A percentile compares a stretch with the other conserved stretches of the same genome.
These are phyloP conservation scores for Blastobotrys ciferrii DNA, from an alignment of 1,139 yeast species.

Conservation along the genomic window DNA sequence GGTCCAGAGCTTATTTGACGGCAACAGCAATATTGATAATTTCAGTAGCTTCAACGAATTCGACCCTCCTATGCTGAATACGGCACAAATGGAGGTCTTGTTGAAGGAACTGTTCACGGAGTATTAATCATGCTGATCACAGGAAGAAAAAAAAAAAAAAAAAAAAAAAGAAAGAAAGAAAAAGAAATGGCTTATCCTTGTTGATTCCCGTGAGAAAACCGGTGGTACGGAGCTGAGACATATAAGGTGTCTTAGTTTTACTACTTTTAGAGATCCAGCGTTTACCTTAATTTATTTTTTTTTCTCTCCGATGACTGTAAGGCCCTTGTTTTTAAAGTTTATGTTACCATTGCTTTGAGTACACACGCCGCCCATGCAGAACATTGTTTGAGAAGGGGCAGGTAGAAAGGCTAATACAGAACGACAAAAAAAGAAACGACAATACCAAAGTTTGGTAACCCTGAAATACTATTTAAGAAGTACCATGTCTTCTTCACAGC, in stretches of 20 bases:
- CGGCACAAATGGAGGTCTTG: slow-evolving; percentile 17
- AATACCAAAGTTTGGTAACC: not conserved
- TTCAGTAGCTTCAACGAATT: slow-evolving; percentile 5
- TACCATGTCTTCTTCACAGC: no score
- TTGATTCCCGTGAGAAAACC: no score
- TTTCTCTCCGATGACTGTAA: not conserved
- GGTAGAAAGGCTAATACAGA: not conserved
- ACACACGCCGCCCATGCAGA: slow-evolving; percentile 3
- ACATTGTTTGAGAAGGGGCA: not conserved
- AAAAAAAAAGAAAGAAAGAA: not conserved
- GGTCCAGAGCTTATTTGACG: not conserved
- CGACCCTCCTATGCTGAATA: slow-evolving; percentile 13
- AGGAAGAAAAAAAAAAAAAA: slow-evolving; percentile 5
- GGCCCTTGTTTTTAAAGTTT: not conserved
- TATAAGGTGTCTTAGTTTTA: not conserved
- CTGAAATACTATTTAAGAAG: not conserved
- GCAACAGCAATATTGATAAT: slow-evolving; percentile 1
- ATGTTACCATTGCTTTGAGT: not conserved
- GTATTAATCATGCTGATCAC: slow-evolving; percentile 2
- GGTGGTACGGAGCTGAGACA: no score
- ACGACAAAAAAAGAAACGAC: no score
- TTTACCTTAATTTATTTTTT: slow-evolving; percentile 11
- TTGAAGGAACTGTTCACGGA: slow-evolving; percentile 15
- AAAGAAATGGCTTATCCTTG: not conserved
- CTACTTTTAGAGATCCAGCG: not conserved